Evolutionary conservation across 2,329 filamentous ascomycete genomes (phyloP), one percentile per base, ranked within the genome.

Genomic region (Simplicillium aogashimaense): DNA sequence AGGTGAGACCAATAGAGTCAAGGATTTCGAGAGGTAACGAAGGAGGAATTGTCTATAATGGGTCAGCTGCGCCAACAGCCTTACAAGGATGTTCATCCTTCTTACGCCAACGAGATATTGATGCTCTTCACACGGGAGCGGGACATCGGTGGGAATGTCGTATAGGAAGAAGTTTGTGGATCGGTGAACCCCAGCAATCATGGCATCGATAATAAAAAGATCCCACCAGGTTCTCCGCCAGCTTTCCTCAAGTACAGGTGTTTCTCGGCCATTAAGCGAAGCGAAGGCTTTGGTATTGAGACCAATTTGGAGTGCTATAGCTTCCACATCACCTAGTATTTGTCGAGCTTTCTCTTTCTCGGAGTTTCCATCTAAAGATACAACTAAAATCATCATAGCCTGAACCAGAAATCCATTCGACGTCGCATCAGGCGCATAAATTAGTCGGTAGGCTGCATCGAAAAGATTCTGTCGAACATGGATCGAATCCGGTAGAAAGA

Each of bases 211-310:
- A n/a, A 86, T 74, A 54, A 82, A 90, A 4, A 78, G 55, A 45
- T 78, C 87, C 89, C 89, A 95, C 88, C 88, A 95, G 2, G 88
- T 95, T 43, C 89, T 73, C 14, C 87, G 76, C 76, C 86, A 83
- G 56, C 82, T 86, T 59, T 95, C 89, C 55, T 90, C 85, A 3
- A 89, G 56, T 2, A 87, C 67, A 0, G 76, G 69, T 43, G 83
- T 76, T 5, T 77, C 76, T 20, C 71, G 66, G 13, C 83, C 81
- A 50, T 86, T 68, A 5, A 70, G 60, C 0, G 69, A 61, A 1
- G 86, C 81, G 56, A 79, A 94, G 0, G 74, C 69, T 36, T 75
- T 69, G 9, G 75, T 76, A 54, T 94, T 80, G 59, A 95, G 73
- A 0, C 83, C 82, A 17, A 95, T 71, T 42, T 87, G 77, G 9